These are phyloP conservation scores for Climacium dendroides DNA, from an alignment of 225 moss, liverwort and hornwort genomes.

Conservation along the genomic window DNA sequence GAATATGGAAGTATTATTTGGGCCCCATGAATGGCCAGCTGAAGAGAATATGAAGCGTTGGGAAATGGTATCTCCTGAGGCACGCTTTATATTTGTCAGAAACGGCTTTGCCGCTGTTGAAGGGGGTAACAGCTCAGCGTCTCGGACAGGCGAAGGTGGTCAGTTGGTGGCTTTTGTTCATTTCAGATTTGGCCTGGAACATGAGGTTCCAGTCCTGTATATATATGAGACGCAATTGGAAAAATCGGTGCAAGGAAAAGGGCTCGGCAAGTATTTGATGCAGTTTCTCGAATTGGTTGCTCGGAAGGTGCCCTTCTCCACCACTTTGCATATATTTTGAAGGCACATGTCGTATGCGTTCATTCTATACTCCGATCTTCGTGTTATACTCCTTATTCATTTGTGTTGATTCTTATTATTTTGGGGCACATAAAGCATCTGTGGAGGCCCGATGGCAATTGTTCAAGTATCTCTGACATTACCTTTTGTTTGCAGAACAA, in stretches of 20 bases:
- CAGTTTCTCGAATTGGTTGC: constrained; percentile 83
- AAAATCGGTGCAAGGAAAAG: constrained; percentile 72
- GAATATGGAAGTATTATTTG: constrained; percentile 84
- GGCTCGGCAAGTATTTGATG: constrained; percentile 93
- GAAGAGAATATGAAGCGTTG: constrained; percentile 84
- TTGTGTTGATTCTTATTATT: neutral
- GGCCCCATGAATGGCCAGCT: constrained; percentile 73
- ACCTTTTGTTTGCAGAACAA: constrained; percentile 43
- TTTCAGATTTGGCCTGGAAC: constrained; percentile 81
- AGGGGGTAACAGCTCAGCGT: constrained; percentile 14
- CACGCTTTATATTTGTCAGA: constrained; percentile 88
- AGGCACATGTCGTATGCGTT: neutral
- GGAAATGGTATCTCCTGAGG: constrained; percentile 81
- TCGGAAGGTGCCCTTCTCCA: constrained; percentile 51
- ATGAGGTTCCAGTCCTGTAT: constrained; percentile 79
- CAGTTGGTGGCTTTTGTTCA: constrained; percentile 88
- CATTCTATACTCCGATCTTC: neutral
- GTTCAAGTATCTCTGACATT: neutral
- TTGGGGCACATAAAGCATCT: neutral
- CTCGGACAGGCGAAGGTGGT: constrained; percentile 53
- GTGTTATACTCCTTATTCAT: neutral
- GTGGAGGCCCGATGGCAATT: neutral
- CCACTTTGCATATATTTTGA: neutral
- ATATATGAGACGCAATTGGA: constrained; percentile 91
- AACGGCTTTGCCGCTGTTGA: constrained; percentile 10